Percentiles rank a stretch among this genome's conserved stretches.
These are phyloP conservation scores for Mycena albidolilacea DNA, from an alignment of 768 basidiomycete genomes.

Conservation along the genomic window DNA sequence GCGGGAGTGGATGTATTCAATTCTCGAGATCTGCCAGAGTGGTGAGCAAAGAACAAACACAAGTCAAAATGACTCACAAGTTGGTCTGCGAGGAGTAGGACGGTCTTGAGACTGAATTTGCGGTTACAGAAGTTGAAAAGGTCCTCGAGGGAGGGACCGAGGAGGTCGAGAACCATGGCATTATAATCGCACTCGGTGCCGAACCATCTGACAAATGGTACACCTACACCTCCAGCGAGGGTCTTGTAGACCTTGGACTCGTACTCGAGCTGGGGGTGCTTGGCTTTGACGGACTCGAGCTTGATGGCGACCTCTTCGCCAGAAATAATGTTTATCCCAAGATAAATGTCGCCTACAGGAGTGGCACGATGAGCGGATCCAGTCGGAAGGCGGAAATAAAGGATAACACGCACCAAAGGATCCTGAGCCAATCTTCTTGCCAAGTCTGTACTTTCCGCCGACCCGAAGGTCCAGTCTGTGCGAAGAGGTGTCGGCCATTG, in stretches of 20 bases:
- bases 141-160: conserved; percentile 92
- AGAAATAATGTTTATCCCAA: conserved; percentile 99
- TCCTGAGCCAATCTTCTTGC: conserved; percentile 99
- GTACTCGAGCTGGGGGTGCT: conserved; percentile 99
- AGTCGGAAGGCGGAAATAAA: conserved; percentile 7
- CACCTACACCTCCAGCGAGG: conserved; percentile 98
- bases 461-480: conserved; percentile 89
- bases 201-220: conserved; percentile 97
- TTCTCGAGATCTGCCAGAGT: conserved; percentile 88
- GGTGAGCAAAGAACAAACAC: conserved; percentile 41
- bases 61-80: conserved; percentile 69
- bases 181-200: conserved; percentile 99
- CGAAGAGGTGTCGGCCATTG: conserved; percentile 78
- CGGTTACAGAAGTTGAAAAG: conserved; percentile 97
- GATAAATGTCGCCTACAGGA: conserved; percentile 96
- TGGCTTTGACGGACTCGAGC: conserved; percentile 99
- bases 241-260: conserved; percentile 97
- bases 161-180: conserved; percentile 98
- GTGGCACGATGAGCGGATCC: conserved; percentile 33
- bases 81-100: conserved; percentile 96
- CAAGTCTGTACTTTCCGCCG: conserved; percentile 96
- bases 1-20: conserved; percentile 99
- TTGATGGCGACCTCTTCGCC: conserved; percentile 99
- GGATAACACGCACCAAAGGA: conserved; percentile 84
- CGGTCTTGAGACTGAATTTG: conserved; percentile 98